A percentile compares a stretch with the other conserved stretches of the same genome.
Conservation (phyloP, 140 eudicot genomes). For the Anethum foeniculum region DNA sequence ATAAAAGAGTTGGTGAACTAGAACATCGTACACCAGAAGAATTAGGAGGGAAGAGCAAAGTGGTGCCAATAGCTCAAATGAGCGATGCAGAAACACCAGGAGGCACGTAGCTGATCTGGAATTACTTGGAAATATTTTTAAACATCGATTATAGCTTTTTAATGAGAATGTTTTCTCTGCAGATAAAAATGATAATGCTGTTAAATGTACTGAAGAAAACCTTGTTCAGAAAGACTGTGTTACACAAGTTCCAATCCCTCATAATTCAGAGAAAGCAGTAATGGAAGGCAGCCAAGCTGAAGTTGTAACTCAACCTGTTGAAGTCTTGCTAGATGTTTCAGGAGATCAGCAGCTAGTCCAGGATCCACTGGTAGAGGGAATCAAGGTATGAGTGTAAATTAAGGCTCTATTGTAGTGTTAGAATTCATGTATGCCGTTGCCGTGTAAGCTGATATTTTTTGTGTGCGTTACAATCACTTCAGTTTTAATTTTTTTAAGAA, state of each 20-base stretch:
- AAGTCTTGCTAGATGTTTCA: conserved; percentile 14
- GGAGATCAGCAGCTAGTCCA: conserved; percentile 9
- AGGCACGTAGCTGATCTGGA: not conserved
- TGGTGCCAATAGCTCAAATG: not conserved
- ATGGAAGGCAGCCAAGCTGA: conserved; percentile 21
- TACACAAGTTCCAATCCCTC: conserved; percentile 22
- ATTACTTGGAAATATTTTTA: not conserved
- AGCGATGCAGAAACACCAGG: not conserved
- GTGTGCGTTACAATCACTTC: not conserved
- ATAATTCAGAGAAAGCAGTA: conserved; percentile 35
- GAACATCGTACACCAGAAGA: not conserved
- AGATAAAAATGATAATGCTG: conserved; percentile 28
- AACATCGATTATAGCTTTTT: not conserved
- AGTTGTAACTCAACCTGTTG: conserved; percentile 12
- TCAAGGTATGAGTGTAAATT: conserved; percentile 25
- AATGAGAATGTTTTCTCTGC: conserved; percentile 16
- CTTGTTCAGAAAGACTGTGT: conserved; percentile 18
- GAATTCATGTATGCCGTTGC: not conserved
- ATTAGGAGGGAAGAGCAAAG: not conserved
- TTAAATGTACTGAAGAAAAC: conserved; percentile 11
- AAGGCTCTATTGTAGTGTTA: not conserved
- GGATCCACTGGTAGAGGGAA: conserved; percentile 10
- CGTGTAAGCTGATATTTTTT: not conserved
- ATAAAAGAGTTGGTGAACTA: not conserved
- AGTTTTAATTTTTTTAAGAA: not conserved